Evolutionary conservation across 2,329 filamentous ascomycete genomes (phyloP), one percentile per base, ranked within the genome.

Genomic region (Aspergillus thermomutatus): DNA sequence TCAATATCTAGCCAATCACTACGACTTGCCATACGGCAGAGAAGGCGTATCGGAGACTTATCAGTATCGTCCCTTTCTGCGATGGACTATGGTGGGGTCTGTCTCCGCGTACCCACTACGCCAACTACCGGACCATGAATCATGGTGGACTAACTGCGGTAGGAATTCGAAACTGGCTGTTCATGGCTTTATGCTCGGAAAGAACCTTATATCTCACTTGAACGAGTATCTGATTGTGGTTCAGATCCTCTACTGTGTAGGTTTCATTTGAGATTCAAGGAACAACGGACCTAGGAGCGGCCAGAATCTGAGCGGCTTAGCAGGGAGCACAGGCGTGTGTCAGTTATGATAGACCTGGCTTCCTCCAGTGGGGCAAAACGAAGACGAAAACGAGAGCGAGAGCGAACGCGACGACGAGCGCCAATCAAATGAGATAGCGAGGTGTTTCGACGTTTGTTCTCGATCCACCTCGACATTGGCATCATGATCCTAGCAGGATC

Each of bases 331-430:
- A 17, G 31, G 1, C 4, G 31, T 17, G 11, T 54, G 23, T 49
- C 46, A 34, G 40, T 27, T 26, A 50, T 28, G 46, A 43, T 37
- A 37, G 31, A 17, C 31, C 4, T 19, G 28, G 10, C 31, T 19
- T 40, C 19, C 37, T 27, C 47, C 41, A 41, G 62, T 61, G 66
- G 63, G 52, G 48, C 60, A 14, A 17, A 49, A 58, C 34, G 57
- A 64, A 56, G 51, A 57, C 61, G 63, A 58, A 49, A 56, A 55
- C 61, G 63, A 65, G 41, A 55, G 46, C 60, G 56, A 60, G 27
- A 54, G 52, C 66, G 69, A 70, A 34, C 61, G 55, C 63, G 63
- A 69, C 47, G 60, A 58, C 65, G 64, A 66, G 27, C 31, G 8
- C 52, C 52, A 63, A 64, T 64, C 26, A 58, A 14, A 34, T 4